Percentiles rank a stretch among this genome's conserved stretches.
Evolutionary conservation across 805 yeast genomes (phyloP).

Genomic region (Yarrowia sp.): DNA sequence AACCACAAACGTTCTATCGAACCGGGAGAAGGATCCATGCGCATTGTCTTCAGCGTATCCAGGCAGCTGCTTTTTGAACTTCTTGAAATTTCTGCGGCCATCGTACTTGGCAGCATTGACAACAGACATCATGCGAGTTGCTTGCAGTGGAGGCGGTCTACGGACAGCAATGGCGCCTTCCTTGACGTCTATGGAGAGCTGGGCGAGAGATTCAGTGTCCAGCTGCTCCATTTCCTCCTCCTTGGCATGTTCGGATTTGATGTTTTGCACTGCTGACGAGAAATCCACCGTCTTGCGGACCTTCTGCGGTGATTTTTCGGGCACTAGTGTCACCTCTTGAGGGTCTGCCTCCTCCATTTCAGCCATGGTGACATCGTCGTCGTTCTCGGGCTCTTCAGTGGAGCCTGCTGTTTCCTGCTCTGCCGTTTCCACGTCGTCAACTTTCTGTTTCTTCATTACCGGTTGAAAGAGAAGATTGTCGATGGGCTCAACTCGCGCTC

Average conservation of each 20-base stretch:
- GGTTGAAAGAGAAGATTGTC: background rate
- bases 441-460: background rate
- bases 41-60: background rate
- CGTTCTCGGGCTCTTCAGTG: background rate
- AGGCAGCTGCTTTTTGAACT: slow-evolving; percentile 2
- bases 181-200: background rate
- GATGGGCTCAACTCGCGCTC: slow-evolving; percentile 8
- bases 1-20: slow-evolving; percentile 2
- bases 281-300: background rate
- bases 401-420: background rate
- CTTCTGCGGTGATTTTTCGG: background rate
- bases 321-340: background rate
- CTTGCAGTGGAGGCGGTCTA: slow-evolving; percentile 9
- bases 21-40: background rate
- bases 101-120: background rate
- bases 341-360: background rate
- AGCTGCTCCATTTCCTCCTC: background rate
- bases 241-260: background rate
- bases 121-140: slow-evolving; percentile 14
- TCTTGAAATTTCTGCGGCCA: slow-evolving; percentile 17
- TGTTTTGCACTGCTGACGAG: background rate
- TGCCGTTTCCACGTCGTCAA: background rate
- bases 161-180: background rate
- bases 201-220: background rate
- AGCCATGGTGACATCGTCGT: background rate